phyloP scores from a whole-genome alignment of 208 protist species.

The Leishmania amazonensis region DNA sequence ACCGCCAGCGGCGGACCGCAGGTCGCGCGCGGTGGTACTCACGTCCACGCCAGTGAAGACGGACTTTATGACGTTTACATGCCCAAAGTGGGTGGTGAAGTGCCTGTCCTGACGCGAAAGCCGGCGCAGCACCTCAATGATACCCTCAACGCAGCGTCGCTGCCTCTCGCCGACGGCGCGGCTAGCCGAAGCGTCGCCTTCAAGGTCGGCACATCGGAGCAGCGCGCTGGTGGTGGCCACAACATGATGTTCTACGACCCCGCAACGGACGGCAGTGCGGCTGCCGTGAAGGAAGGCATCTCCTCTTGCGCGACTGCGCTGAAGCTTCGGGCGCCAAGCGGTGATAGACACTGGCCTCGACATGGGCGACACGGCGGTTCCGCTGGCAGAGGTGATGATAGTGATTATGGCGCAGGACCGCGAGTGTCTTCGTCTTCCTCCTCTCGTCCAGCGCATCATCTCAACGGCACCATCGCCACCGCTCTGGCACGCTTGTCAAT shows the following conservation, averaged over 20 bases:
- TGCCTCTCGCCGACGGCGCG: neutral
- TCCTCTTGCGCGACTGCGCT: neutral
- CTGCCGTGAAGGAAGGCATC: neutral
- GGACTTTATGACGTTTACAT: neutral
- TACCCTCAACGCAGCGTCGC: neutral
- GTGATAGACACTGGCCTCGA: neutral
- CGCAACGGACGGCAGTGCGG: neutral
- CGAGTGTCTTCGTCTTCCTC: neutral
- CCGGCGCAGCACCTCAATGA: neutral
- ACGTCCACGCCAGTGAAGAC: neutral
- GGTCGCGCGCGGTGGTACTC: neutral
- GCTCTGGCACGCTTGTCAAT: constrained; percentile 24
- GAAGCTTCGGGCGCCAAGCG: neutral
- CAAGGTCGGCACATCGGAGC: neutral
- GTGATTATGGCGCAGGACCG: neutral
- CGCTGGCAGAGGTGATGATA: neutral
- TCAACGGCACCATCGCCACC: constrained; percentile 19
- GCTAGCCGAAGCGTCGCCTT: neutral
- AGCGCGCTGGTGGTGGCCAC: neutral
- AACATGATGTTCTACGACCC: neutral
- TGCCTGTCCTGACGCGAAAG: constrained; percentile 1
- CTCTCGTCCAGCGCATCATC: neutral
- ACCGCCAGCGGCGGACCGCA: neutral
- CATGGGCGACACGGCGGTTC: neutral
- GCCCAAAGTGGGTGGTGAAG: neutral